These are phyloP conservation scores for Apiotrichum porosum DNA, from an alignment of 1,284 basidiomycete species.

Conservation along the genomic window DNA sequence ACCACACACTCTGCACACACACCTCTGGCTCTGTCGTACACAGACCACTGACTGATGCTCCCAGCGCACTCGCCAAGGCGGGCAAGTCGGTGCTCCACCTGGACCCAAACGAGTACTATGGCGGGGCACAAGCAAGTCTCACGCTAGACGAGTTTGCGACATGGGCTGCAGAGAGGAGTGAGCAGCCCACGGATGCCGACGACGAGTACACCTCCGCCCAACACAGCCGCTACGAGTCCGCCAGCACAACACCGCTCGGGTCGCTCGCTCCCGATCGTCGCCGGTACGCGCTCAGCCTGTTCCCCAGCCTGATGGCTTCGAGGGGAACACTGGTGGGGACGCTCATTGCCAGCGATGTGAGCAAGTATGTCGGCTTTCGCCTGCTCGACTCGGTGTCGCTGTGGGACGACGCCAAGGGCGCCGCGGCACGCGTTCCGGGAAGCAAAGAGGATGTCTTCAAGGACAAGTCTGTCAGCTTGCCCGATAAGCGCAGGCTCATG, in stretches of 20 bases:
- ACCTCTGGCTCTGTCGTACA: too few relatives aligned
- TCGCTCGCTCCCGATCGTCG: constrained; percentile 57
- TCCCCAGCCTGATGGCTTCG: constrained; percentile 75
- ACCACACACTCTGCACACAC: too few relatives aligned
- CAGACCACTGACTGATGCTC: not conserved
- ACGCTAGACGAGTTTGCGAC: constrained; percentile 70
- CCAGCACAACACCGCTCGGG: constrained; percentile 48
- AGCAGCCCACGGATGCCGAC: constrained; percentile 20
- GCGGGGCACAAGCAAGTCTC: constrained; percentile 73
- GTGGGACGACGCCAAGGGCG: constrained; percentile 16
- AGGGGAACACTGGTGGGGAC: constrained; percentile 73
- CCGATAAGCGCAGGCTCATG: constrained; percentile 89
- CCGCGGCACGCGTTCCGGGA: constrained; percentile 62
- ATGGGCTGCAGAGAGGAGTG: too few relatives aligned
- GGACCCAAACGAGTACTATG: constrained; percentile 81
- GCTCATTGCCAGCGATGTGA: constrained; percentile 76
- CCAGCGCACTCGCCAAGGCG: constrained; percentile 77
- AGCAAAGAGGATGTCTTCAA: constrained; percentile 94
- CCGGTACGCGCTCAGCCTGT: constrained; percentile 79
- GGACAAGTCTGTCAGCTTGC: constrained; percentile 65
- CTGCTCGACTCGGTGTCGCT: constrained; percentile 72
- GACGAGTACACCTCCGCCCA: not conserved
- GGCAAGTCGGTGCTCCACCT: constrained; percentile 83
- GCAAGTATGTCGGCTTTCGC: constrained; percentile 81
- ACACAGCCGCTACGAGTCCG: constrained; percentile 13